Percentiles rank a stretch among this genome's conserved stretches.
These are phyloP conservation scores for Podila verticillata DNA, from an alignment of 192 early-diverging fungal genomes.

Conservation along the genomic window DNA sequence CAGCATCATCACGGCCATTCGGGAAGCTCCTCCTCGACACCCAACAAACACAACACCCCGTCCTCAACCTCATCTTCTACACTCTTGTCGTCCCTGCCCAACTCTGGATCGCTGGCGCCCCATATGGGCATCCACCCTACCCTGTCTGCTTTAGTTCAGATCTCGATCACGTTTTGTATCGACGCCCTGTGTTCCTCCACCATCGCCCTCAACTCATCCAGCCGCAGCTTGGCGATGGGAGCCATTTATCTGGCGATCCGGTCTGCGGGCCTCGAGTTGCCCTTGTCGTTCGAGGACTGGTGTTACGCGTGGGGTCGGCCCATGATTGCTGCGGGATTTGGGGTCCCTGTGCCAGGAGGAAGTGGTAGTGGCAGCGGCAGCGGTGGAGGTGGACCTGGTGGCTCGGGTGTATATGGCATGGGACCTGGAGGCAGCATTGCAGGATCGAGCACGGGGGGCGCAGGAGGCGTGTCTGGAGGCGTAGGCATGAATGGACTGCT, in stretches of 20 bases:
- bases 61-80: conserved; percentile 15
- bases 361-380: neutral
- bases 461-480: conserved; percentile 9
- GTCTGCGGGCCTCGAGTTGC: conserved; percentile 39
- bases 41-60: conserved; percentile 28
- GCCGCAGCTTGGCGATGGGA: conserved; percentile 46
- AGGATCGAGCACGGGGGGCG: neutral
- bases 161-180: conserved; percentile 49
- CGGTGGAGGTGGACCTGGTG: neutral
- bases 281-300: conserved; percentile 46
- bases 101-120: neutral
- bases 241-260: conserved; percentile 42
- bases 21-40: neutral
- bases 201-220: conserved; percentile 42
- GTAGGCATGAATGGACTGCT: conserved; percentile 34
- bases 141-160: conserved; percentile 41
- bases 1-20: conserved; percentile 1
- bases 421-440: neutral
- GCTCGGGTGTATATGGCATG: neutral
- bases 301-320: conserved; percentile 49
- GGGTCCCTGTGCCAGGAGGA: conserved; percentile 11
- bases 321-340: conserved; percentile 34
- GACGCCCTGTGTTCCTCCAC: conserved; percentile 39
- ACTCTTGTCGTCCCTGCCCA: neutral
- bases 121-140: conserved; percentile 47